Evolutionary conservation across 73 alveolate species (phyloP).

Genomic region (Diophrys sp.): DNA sequence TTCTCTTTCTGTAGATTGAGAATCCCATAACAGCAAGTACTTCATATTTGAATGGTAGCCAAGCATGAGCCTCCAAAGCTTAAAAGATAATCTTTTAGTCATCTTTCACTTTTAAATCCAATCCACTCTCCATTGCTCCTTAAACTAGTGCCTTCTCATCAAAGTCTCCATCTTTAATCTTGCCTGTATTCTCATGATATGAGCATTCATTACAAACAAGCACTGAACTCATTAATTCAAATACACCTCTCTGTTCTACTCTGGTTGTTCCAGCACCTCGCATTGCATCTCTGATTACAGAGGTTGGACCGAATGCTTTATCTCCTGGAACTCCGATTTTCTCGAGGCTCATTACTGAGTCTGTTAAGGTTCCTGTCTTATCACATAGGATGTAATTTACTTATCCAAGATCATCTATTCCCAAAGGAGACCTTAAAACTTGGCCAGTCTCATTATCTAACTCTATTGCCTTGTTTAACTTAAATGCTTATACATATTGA

Average conservation of each 20-base stretch:
- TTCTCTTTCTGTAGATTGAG: constrained; percentile 84
- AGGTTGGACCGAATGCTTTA: neutral
- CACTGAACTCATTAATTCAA: neutral
- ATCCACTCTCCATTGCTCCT: neutral
- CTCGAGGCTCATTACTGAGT: constrained; percentile 55
- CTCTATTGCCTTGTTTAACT: too few species aligned
- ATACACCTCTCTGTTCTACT: neutral
- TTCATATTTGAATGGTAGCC: too few species aligned
- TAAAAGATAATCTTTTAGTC: too few species aligned
- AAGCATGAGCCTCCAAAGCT: too few species aligned
- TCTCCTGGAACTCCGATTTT: constrained; percentile 48
- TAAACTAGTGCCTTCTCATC: neutral
- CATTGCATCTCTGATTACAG: neutral
- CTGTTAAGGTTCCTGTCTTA: constrained; percentile 79
- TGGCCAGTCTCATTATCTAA: too few species aligned
- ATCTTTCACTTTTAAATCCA: too few species aligned
- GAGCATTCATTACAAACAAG: neutral
- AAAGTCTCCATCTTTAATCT: neutral
- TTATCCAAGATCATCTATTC: constrained; percentile 76
- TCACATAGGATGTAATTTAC: constrained; percentile 65
- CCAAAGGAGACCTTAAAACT: too few species aligned
- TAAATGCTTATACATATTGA: too few species aligned
- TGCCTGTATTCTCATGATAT: constrained; percentile 6
- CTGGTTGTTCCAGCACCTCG: neutral
- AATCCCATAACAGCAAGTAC: constrained; percentile 60